phyloP scores from a whole-genome alignment of 768 basidiomycete species.

The Collybia sp. region DNA sequence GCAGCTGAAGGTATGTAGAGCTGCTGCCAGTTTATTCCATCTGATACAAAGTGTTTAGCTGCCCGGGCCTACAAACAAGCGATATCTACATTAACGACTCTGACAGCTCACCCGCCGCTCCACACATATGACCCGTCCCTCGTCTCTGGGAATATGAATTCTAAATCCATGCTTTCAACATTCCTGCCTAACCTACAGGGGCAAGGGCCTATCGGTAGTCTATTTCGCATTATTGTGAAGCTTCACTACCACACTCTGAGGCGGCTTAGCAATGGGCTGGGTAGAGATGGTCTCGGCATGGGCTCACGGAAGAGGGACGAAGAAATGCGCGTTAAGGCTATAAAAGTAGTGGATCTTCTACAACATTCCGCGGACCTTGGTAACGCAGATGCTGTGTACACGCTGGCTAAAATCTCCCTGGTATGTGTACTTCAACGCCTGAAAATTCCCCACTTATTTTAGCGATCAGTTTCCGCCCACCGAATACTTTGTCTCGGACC shows the following conservation, averaged over 20 bases:
- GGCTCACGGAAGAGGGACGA: conserved; percentile 55
- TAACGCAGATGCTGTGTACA: conserved; percentile 66
- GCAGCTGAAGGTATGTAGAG: conserved; percentile 44
- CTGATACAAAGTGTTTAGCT: conserved; percentile 34
- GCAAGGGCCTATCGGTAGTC: conserved; percentile 70
- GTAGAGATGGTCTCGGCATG: conserved; percentile 33
- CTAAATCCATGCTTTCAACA: conserved; percentile 55
- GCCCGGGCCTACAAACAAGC: conserved; percentile 75
- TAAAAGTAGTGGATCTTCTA: conserved; percentile 78
- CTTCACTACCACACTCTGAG: conserved; percentile 56
- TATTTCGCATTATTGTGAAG: conserved; percentile 62
- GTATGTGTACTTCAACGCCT: conserved; percentile 31
- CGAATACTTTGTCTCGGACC: conserved; percentile 55
- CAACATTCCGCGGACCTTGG: conserved; percentile 81
- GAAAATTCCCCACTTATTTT: neutral
- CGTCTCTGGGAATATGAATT: conserved; percentile 32
- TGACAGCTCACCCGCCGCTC: conserved; percentile 56
- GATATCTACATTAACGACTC: conserved; percentile 55
- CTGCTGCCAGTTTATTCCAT: neutral
- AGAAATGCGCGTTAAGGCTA: conserved; percentile 63
- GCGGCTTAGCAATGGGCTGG: conserved; percentile 32
- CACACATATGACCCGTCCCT: conserved; percentile 52
- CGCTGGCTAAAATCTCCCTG: conserved; percentile 61
- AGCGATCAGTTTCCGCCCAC: conserved; percentile 66
- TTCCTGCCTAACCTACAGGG: conserved; percentile 72